Evolutionary conservation across 2,329 filamentous ascomycete species (phyloP).

Genomic region (Penicillium aurantiogriseum): DNA sequence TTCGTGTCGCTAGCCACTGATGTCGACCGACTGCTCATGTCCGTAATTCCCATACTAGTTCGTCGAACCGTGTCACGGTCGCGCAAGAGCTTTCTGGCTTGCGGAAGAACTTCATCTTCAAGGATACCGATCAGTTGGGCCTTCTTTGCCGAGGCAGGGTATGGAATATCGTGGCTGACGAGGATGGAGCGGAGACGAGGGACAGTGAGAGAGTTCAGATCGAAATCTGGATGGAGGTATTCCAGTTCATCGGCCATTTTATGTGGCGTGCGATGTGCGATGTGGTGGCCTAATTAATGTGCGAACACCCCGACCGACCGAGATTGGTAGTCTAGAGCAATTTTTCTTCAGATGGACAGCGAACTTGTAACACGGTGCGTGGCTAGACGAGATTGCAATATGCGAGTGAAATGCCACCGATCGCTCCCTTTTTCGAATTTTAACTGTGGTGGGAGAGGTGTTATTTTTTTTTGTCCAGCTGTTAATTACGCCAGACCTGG

Average conservation of each 20-base stretch:
- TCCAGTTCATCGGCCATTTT: slow-evolving; percentile 62
- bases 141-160: slow-evolving; percentile 90
- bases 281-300: background rate
- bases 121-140: slow-evolving; percentile 81
- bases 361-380: slow-evolving; percentile 8
- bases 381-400: slow-evolving; percentile 10
- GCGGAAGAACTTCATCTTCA: slow-evolving; percentile 72
- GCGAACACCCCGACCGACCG: slow-evolving; percentile 10
- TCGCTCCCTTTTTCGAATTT: slow-evolving; percentile 22
- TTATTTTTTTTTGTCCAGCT: slow-evolving; percentile 23
- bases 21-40: slow-evolving; percentile 66
- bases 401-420: slow-evolving; percentile 12
- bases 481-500: slow-evolving; percentile 17
- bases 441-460: slow-evolving; percentile 9
- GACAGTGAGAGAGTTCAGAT: slow-evolving; percentile 78
- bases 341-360: slow-evolving; percentile 1
- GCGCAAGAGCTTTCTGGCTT: slow-evolving; percentile 72
- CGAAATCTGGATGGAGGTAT: slow-evolving; percentile 84
- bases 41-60: slow-evolving; percentile 79
- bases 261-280: slow-evolving; percentile 5
- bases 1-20: slow-evolving; percentile 59
- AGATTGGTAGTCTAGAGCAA: background rate
- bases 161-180: slow-evolving; percentile 80
- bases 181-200: slow-evolving; percentile 87
- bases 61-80: slow-evolving; percentile 77